Conservation (phyloP, 192 early-diverging fungal genomes). For the Cetraspora pellucida region DNA sequence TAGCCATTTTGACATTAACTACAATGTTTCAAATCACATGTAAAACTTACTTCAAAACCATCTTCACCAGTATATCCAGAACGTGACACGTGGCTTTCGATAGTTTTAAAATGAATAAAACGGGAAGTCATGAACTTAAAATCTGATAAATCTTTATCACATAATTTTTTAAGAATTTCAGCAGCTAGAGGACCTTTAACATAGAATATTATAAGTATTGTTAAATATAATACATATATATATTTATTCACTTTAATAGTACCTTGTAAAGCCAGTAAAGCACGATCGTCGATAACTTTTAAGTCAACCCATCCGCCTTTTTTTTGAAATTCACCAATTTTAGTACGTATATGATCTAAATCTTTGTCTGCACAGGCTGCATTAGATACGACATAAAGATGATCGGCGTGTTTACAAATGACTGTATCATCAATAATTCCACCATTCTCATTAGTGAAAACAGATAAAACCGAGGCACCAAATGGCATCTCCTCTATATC, state of each 20-base stretch:
- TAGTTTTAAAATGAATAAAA: constrained; percentile 71
- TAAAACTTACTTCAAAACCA: constrained; percentile 82
- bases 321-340: constrained; percentile 79
- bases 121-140: constrained; percentile 90
- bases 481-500: constrained; percentile 81
- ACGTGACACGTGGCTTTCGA: constrained; percentile 85
- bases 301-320: constrained; percentile 90
- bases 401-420: constrained; percentile 81
- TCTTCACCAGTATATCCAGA: constrained; percentile 99
- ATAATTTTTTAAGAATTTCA: constrained; percentile 63
- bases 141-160: constrained; percentile 61
- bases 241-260: constrained; percentile 7
- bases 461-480: constrained; percentile 80
- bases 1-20: too few species aligned
- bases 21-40: neutral
- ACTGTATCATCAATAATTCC: constrained; percentile 99
- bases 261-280: constrained; percentile 91
- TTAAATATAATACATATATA: neutral
- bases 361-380: constrained; percentile 98
- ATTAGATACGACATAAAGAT: constrained; percentile 92
- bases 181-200: constrained; percentile 70
- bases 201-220: neutral
- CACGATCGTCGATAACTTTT: constrained; percentile 81
- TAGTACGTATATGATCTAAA: constrained; percentile 81
- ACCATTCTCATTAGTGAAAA: constrained; percentile 95